Evolutionary conservation across 805 yeast species (phyloP).

Genomic region (Sugiyamaella floridensis): DNA sequence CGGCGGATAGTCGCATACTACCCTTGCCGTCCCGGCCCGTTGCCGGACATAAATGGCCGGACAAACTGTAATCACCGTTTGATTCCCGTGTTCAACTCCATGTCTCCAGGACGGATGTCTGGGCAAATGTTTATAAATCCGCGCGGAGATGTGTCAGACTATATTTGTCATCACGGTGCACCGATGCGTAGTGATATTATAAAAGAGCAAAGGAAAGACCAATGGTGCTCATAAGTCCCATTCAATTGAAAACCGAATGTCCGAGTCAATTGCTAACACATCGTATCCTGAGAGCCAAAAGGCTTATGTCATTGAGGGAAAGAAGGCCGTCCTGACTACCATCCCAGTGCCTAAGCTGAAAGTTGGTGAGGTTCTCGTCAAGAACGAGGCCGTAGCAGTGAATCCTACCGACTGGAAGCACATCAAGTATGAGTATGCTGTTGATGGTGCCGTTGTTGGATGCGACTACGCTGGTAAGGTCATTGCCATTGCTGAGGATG

Average conservation of each 20-base stretch:
- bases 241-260: not conserved
- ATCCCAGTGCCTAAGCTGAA: slow-evolving; percentile 33
- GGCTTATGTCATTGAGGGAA: slow-evolving; percentile 38
- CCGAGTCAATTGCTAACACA: not conserved
- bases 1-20: no score
- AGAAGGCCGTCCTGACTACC: slow-evolving; percentile 24
- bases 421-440: slow-evolving; percentile 35
- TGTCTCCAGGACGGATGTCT: no score
- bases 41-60: no score
- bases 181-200: no score
- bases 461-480: slow-evolving; percentile 57
- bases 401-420: slow-evolving; percentile 75
- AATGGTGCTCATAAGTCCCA: no score
- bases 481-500: slow-evolving; percentile 43
- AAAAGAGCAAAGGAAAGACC: no score
- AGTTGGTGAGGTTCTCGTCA: slow-evolving; percentile 40
- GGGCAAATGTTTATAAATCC: no score
- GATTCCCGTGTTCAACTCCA: no score
- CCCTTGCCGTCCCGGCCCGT: no score
- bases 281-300: slow-evolving; percentile 31
- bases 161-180: no score
- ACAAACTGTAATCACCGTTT: no score
- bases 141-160: no score
- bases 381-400: slow-evolving; percentile 48
- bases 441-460: slow-evolving; percentile 47